These are phyloP conservation scores for Geotrichum restrictum DNA, from an alignment of 1,139 yeast genomes.

Conservation along the genomic window DNA sequence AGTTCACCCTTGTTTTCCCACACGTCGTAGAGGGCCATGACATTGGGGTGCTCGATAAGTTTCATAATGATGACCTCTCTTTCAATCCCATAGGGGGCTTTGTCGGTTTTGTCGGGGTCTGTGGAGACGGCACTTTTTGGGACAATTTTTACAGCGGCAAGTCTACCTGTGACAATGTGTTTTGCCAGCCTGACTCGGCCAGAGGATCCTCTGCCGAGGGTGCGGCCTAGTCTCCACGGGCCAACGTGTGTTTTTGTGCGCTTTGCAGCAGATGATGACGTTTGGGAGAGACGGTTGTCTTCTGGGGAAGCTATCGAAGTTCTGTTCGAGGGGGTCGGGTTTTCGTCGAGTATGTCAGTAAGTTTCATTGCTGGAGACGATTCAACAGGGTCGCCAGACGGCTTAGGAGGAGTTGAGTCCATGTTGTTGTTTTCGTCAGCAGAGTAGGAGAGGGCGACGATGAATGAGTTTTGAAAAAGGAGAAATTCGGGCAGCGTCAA, in stretches of 20 bases:
- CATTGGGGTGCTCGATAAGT: constrained; percentile 85
- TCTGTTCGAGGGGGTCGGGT: background rate
- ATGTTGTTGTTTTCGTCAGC: background rate
- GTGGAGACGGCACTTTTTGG: constrained; percentile 72
- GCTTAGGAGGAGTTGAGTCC: constrained; percentile 4
- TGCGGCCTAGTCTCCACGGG: constrained; percentile 93
- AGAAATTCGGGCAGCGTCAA: too few species aligned
- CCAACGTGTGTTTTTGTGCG: constrained; percentile 75
- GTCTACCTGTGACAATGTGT: constrained; percentile 74
- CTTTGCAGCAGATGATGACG: constrained; percentile 48
- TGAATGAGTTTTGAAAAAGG: too few species aligned
- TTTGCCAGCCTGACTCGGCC: constrained; percentile 92
- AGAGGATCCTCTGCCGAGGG: constrained; percentile 90
- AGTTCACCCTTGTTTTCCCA: constrained; percentile 96
- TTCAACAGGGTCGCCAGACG: background rate
- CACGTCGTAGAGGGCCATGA: constrained; percentile 92
- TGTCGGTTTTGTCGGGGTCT: constrained; percentile 29
- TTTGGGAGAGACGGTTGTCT: constrained; percentile 56
- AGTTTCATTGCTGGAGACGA: constrained; percentile 7
- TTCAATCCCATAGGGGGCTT: constrained; percentile 81
- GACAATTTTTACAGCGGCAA: constrained; percentile 94
- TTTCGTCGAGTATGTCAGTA: constrained; percentile 7
- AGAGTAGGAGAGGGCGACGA: background rate
- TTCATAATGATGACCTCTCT: constrained; percentile 92
- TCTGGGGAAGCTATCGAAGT: constrained; percentile 8